Evolutionary conservation across 192 early-diverging fungal genomes (phyloP).

Genomic region (Blastocladiella britannica): DNA sequence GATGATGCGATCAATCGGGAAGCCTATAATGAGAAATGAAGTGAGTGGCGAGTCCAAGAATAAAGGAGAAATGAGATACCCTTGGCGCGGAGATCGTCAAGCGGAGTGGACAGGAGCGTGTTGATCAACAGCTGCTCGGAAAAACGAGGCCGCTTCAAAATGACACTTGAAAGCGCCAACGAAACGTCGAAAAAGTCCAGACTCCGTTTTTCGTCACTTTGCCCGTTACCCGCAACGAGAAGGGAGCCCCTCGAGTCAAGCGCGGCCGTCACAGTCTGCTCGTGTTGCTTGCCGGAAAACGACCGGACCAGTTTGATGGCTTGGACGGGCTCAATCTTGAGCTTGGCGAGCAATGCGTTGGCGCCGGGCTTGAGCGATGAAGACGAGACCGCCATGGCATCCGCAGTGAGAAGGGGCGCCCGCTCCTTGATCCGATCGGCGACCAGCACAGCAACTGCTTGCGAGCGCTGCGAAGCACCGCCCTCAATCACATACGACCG

Average conservation of each 20-base stretch:
- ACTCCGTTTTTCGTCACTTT: slow-evolving; percentile 16
- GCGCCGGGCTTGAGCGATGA: no score
- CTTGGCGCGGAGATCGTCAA: slow-evolving; percentile 10
- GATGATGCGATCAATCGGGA: slow-evolving; percentile 43
- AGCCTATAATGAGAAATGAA: no score
- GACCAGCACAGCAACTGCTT: slow-evolving; percentile 16
- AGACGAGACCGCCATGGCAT: no score
- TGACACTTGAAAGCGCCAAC: slow-evolving; percentile 36
- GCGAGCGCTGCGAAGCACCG: slow-evolving; percentile 36
- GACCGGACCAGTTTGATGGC: slow-evolving; percentile 21
- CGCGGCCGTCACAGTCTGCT: slow-evolving; percentile 32
- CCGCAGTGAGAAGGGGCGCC: slow-evolving; percentile 50
- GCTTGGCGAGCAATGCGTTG: not conserved
- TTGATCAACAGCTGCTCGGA: slow-evolving; percentile 60
- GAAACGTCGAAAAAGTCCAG: slow-evolving; percentile 66
- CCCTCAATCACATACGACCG: slow-evolving; percentile 35
- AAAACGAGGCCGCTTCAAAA: slow-evolving; percentile 43
- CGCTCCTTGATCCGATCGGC: slow-evolving; percentile 43
- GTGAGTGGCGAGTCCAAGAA: no score
- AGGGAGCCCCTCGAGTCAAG: slow-evolving; percentile 28
- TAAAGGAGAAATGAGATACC: no score
- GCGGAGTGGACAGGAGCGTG: slow-evolving; percentile 46
- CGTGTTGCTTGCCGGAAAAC: slow-evolving; percentile 17
- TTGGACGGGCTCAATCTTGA: slow-evolving; percentile 16
- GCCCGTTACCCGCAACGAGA: slow-evolving; percentile 13